These are phyloP conservation scores for Angomonas ambiguus DNA, from an alignment of 208 protist genomes.

Conservation along the genomic window DNA sequence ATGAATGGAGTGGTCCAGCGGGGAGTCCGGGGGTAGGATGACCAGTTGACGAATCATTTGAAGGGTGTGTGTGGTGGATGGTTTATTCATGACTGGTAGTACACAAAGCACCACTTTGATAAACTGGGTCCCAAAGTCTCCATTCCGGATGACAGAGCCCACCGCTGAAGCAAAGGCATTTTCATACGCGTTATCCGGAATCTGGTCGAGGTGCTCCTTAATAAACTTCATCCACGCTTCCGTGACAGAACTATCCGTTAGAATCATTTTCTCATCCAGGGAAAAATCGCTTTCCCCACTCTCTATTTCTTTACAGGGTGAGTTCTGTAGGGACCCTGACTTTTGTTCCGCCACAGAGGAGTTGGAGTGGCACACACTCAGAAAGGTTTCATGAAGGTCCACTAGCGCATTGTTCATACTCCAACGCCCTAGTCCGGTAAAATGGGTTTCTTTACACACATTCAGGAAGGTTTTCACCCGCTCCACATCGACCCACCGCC, in stretches of 20 bases:
- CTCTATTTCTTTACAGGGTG: not conserved
- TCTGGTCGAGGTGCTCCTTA: not conserved
- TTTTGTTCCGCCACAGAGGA: not conserved
- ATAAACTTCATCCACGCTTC: conserved; percentile 16
- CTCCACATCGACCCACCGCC: conserved; percentile 4
- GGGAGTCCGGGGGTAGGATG: conserved; percentile 23
- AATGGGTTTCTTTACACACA: not conserved
- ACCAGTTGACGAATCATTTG: conserved; percentile 42
- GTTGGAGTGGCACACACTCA: not conserved
- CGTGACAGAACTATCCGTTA: not conserved
- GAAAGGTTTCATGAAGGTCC: not conserved
- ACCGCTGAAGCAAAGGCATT: conserved; percentile 28
- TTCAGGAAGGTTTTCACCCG: conserved; percentile 1
- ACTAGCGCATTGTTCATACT: not conserved
- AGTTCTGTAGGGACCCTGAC: not conserved
- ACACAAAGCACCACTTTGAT: conserved; percentile 25
- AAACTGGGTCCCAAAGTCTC: conserved; percentile 33
- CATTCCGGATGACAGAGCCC: conserved; percentile 37
- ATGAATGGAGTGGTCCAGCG: conserved; percentile 37
- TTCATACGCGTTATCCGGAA: conserved; percentile 8
- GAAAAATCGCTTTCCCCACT: not conserved
- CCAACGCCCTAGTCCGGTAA: not conserved
- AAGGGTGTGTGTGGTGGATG: conserved; percentile 18
- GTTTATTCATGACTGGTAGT: conserved; percentile 20
- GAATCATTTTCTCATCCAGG: not conserved